Conservation (phyloP, 305 asterid species). For the Fraxinus paxiana region DNA sequence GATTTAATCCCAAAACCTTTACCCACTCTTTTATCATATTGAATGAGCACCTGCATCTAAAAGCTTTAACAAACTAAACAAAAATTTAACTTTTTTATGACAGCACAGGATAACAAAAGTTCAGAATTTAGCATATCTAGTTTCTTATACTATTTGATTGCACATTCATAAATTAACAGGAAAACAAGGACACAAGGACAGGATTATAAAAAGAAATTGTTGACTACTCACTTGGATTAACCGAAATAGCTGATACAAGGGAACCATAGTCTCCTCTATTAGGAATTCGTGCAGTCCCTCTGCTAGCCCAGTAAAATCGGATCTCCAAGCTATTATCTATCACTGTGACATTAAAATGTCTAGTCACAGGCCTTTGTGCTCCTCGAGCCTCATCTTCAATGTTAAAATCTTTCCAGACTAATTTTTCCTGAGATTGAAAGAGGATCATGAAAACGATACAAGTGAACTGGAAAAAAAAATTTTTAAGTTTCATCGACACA, state of each 20-base stretch:
- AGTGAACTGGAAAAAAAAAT: neutral
- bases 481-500: neutral
- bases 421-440: conserved; percentile 51
- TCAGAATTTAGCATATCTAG: neutral
- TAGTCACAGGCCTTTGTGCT: conserved; percentile 51
- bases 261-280: conserved; percentile 80
- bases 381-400: conserved; percentile 74
- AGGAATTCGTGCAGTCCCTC: conserved; percentile 83
- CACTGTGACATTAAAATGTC: conserved; percentile 50
- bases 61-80: neutral
- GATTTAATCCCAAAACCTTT: neutral
- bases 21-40: neutral
- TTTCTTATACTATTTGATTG: neutral
- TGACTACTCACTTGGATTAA: conserved; percentile 62
- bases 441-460: conserved; percentile 25
- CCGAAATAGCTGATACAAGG: conserved; percentile 87
- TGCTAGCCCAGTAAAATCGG: conserved; percentile 60
- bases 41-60: neutral
- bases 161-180: neutral
- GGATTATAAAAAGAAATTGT: neutral
- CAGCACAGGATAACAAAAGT: neutral
- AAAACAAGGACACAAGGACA: neutral
- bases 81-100: neutral
- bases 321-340: conserved; percentile 45
- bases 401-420: conserved; percentile 58